These are phyloP conservation scores for Verticillium tricorpus DNA, from an alignment of 2,329 filamentous ascomycete species.

Conservation along the genomic window DNA sequence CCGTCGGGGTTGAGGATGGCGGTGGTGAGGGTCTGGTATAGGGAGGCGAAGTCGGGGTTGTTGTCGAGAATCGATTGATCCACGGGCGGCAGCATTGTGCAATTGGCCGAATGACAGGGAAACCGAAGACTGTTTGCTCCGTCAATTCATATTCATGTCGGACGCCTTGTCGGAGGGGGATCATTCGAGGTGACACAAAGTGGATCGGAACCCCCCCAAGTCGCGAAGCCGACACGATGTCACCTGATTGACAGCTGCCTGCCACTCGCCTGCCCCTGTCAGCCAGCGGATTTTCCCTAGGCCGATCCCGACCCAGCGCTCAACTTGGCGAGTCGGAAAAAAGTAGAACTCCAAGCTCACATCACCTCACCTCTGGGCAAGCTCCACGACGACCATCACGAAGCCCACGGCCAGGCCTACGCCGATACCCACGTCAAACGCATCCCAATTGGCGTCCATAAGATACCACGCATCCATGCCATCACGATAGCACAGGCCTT, in stretches of 20 bases:
- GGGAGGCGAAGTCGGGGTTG: slow-evolving; percentile 56
- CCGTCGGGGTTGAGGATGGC: slow-evolving; percentile 53
- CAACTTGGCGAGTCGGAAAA: slow-evolving; percentile 2
- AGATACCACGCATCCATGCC: not conserved
- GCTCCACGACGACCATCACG: not conserved
- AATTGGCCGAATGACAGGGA: not conserved
- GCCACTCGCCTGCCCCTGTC: rapidly evolving
- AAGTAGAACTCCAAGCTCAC: not conserved
- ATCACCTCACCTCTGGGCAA: not conserved
- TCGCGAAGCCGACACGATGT: slow-evolving; percentile 27
- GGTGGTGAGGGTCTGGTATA: slow-evolving; percentile 51
- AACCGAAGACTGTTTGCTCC: no score
- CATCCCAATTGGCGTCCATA: not conserved
- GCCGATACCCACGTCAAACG: not conserved
- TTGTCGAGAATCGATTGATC: slow-evolving; percentile 48
- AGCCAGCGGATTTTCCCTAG: not conserved
- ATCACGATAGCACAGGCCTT: not conserved
- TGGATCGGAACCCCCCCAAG: not conserved
- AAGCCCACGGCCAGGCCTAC: not conserved
- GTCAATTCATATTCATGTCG: no score
- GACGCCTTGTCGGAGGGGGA: no score
- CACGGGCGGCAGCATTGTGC: slow-evolving; percentile 52
- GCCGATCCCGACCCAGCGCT: not conserved
- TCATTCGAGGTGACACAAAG: no score
- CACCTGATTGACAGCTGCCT: slow-evolving; percentile 23